Percentiles rank a stretch among this genome's conserved stretches.
Evolutionary conservation across 2,329 filamentous ascomycete species (phyloP).

Genomic region (Venturiaceae sp.): DNA sequence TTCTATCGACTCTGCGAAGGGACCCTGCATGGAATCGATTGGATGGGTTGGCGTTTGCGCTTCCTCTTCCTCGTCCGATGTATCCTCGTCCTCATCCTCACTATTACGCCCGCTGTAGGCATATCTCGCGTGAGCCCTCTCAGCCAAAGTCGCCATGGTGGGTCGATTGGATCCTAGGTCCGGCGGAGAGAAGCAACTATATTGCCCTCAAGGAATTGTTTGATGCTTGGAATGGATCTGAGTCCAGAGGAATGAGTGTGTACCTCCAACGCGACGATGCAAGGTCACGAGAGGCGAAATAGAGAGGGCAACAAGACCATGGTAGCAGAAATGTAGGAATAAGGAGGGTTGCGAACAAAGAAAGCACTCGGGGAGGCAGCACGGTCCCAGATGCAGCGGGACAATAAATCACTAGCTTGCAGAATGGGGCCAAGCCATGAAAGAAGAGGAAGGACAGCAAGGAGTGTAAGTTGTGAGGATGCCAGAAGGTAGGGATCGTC

Average conservation of each 20-base stretch:
- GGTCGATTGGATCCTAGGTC: background rate
- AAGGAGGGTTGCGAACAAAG: too few relatives aligned
- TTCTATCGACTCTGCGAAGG: constrained; percentile 72
- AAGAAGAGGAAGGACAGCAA: too few relatives aligned
- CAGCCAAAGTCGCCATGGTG: background rate
- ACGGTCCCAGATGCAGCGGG: too few relatives aligned
- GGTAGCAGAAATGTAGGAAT: too few relatives aligned
- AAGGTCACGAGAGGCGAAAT: background rate
- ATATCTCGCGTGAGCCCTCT: background rate
- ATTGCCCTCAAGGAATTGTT: background rate
- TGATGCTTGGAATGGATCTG: background rate
- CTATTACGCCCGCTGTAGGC: background rate
- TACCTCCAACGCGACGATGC: background rate
- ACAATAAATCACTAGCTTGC: too few relatives aligned
- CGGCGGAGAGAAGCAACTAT: background rate
- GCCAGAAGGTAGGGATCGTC: too few relatives aligned
- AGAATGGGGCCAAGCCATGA: too few relatives aligned
- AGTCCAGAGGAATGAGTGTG: background rate
- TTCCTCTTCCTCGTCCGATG: constrained; percentile 11
- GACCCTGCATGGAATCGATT: constrained; percentile 65
- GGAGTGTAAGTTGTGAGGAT: too few relatives aligned
- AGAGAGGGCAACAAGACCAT: background rate
- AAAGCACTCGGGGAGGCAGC: too few relatives aligned
- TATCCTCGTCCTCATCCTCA: constrained; percentile 11
- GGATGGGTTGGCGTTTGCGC: constrained; percentile 52